These are phyloP conservation scores for Apium graveolens DNA, from an alignment of 129 eudicot species.

Conservation along the genomic window DNA sequence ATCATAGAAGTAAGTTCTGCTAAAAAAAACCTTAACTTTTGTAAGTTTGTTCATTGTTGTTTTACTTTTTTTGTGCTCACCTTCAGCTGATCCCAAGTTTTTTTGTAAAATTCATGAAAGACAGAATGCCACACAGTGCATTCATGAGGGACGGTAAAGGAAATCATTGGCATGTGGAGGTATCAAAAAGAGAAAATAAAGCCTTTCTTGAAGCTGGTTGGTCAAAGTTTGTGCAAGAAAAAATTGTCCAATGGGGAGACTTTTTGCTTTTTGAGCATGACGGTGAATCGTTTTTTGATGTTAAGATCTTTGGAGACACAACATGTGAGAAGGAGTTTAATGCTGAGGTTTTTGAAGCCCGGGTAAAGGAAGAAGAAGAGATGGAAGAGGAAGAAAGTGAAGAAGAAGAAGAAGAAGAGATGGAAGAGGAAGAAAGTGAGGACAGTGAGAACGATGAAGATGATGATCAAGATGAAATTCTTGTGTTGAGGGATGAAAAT, in stretches of 20 bases:
- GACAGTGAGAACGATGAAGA: neutral
- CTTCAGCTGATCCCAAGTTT: neutral
- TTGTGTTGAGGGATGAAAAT: neutral
- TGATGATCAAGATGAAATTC: neutral
- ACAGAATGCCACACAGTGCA: slow-evolving; percentile 4
- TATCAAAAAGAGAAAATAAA: slow-evolving; percentile 2
- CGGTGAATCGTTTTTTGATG: slow-evolving; percentile 9
- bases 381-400: slow-evolving; percentile 4
- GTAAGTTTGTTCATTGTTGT: neutral
- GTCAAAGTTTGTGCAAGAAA: slow-evolving; percentile 21
- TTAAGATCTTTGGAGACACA: slow-evolving; percentile 11
- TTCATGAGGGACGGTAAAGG: slow-evolving; percentile 9
- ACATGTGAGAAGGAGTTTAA: slow-evolving; percentile 15
- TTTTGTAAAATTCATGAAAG: slow-evolving; percentile 10
- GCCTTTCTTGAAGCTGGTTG: slow-evolving; percentile 21
- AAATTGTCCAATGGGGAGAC: slow-evolving; percentile 10
- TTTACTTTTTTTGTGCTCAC: no score
- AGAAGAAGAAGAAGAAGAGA: neutral
- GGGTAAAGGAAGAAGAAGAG: neutral
- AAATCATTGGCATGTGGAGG: slow-evolving; percentile 23
- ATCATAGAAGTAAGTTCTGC: neutral
- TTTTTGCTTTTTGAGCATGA: slow-evolving; percentile 21
- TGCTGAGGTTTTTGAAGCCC: neutral
- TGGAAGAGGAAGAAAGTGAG: slow-evolving; percentile 4
- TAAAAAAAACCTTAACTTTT: neutral